Base-by-base conservation (phyloP, 2,329 filamentous ascomycete genomes). In the Fusarium bulbicola region DNA sequence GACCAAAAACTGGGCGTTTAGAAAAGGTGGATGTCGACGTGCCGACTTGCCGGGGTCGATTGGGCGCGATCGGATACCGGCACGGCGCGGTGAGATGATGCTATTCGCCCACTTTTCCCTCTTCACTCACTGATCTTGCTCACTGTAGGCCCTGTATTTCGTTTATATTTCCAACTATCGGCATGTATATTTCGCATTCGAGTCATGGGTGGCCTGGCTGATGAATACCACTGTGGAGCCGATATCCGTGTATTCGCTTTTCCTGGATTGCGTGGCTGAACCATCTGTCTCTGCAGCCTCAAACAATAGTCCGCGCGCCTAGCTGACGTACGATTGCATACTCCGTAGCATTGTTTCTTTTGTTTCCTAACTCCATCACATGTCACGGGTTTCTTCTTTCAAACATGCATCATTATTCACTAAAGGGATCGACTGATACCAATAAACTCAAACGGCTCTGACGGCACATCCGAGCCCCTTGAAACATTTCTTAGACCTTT, bases 31-130 rank as follows among this genome's bases (percentile, higher is more conserved):
- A 77, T 77, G 74, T 74, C 64, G 63, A 58, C 58, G 74, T 76
- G 76, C 73, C 76, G 76, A 76, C 76, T 76, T 77, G 74, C 76
- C 76, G 76, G 76, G 76, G 73, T 78, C 74, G 67, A 77, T 76
- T 77, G 76, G 76, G 65, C 52, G 70, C 72, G 73, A 77, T 77
- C 76, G 76, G 76, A 76, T 77, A 77, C 71, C 76, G 76, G 76
- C 76, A 77, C 76, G 68, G 68, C 75, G 75, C 75, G 76, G 76
- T 77, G 74, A 77, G 76, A 75, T 77, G 75, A 76, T 76, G 70
- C 74, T 76, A 75, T 77, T 60, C 60, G 66, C 53, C 74, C 75
- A 74, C 75, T 74, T 68, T 68, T 53, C 37, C 20, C 26, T 58
- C 26, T 32, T 16, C 26, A 28, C 52, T 40, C 34, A 30, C 32